phyloP scores from a whole-genome alignment of 805 yeast genomes.

The Jamesozyma piceae region DNA sequence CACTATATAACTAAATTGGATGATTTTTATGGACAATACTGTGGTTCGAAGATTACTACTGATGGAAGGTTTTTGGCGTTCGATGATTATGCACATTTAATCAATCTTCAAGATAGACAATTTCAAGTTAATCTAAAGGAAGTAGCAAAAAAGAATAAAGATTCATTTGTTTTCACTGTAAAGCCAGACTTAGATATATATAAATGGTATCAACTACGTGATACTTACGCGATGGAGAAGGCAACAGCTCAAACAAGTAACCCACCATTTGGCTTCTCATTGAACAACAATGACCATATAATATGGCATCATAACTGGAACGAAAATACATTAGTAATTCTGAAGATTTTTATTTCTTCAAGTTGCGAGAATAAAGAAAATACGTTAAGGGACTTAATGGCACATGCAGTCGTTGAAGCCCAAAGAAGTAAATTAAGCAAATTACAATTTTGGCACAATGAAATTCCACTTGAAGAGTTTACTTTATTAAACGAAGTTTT shows the following conservation, averaged over 20 bases:
- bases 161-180: constrained; percentile 25
- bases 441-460: constrained; percentile 36
- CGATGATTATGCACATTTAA: constrained; percentile 27
- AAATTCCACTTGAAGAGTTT: constrained; percentile 22
- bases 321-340: constrained; percentile 22
- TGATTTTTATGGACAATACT: constrained; percentile 12
- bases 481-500: constrained; percentile 16
- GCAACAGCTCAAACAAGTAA: constrained; percentile 8
- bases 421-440: constrained; percentile 18
- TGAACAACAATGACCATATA: constrained; percentile 29
- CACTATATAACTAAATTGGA: constrained; percentile 26
- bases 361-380: constrained; percentile 8
- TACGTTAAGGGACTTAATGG: constrained; percentile 23
- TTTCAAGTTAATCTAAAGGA: constrained; percentile 15
- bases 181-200: constrained; percentile 32
- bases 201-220: constrained; percentile 38
- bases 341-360: constrained; percentile 19
- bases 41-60: constrained; percentile 4
- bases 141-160: constrained; percentile 16
- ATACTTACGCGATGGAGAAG: constrained; percentile 26
- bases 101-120: constrained; percentile 20
- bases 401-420: constrained; percentile 32
- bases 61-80: constrained; percentile 22
- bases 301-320: constrained; percentile 41
- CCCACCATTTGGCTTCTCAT: constrained; percentile 27